Conservation (phyloP, 352 stramenopile genomes). For the Poterioochromonas sp. region DNA sequence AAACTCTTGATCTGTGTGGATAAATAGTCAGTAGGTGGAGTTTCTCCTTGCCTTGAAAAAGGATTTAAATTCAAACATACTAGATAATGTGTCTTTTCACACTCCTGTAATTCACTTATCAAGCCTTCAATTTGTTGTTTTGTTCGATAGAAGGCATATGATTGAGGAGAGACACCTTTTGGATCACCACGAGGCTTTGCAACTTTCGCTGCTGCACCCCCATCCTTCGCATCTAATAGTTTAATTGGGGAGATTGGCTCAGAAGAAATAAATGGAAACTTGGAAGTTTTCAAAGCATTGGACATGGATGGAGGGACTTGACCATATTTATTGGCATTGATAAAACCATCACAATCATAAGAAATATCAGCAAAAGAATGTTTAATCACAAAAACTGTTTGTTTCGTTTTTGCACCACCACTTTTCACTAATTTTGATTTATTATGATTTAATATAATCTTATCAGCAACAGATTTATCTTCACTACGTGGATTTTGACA, state of each 20-base stretch:
- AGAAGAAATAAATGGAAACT: neutral
- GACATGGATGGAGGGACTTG: neutral
- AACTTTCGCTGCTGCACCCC: no score
- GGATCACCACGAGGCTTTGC: no score
- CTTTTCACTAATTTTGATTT: neutral
- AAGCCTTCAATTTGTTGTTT: neutral
- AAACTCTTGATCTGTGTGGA: neutral
- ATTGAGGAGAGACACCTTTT: no score
- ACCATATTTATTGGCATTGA: neutral
- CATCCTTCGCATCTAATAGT: no score
- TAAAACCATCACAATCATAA: constrained; percentile 27
- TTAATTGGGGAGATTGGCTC: neutral
- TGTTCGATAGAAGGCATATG: neutral
- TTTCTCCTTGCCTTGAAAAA: neutral
- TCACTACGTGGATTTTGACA: neutral
- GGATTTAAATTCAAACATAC: neutral
- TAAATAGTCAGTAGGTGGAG: neutral
- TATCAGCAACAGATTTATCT: neutral
- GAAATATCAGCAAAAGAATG: neutral
- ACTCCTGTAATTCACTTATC: neutral
- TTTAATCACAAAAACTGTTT: neutral
- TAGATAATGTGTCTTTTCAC: neutral
- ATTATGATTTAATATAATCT: neutral
- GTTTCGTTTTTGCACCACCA: neutral
- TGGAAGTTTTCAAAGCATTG: neutral